phyloP scores from a whole-genome alignment of 257 asterid genomes.

The Solanum tarijense region DNA sequence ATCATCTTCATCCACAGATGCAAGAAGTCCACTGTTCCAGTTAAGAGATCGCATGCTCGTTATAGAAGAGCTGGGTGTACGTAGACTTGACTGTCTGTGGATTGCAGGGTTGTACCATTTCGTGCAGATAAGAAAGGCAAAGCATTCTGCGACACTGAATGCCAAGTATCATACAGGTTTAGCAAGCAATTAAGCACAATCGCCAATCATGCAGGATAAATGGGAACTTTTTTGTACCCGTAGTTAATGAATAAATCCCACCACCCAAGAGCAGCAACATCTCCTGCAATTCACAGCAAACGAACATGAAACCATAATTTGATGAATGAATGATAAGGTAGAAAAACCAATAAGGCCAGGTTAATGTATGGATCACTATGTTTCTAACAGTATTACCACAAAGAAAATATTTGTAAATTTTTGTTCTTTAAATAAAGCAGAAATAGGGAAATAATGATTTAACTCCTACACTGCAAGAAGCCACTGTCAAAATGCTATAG shows the following conservation, averaged over 20 bases:
- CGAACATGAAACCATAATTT: not conserved
- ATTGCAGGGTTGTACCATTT: constrained; percentile 95
- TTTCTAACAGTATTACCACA: not conserved
- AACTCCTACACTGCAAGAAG: not conserved
- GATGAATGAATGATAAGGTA: not conserved
- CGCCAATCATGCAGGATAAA: not conserved
- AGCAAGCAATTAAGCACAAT: constrained; percentile 4
- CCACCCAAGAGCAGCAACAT: constrained; percentile 96
- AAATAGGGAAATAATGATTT: not conserved
- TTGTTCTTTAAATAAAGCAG: not conserved
- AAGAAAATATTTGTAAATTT: not conserved
- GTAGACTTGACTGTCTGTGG: constrained; percentile 50
- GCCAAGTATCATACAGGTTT: constrained; percentile 4
- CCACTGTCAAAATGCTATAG: not conserved
- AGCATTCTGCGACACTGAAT: constrained; percentile 87
- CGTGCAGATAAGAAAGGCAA: constrained; percentile 89
- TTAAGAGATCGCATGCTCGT: constrained; percentile 30
- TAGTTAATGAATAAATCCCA: constrained; percentile 95
- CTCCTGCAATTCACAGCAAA: constrained; percentile 43
- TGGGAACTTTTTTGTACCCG: constrained; percentile 37
- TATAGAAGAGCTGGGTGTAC: constrained; percentile 47
- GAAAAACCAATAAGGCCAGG: not conserved
- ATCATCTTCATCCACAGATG: constrained; percentile 51
- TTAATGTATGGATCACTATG: not conserved
- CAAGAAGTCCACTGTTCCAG: constrained; percentile 41